These are phyloP conservation scores for Carpinus viminea DNA, from an alignment of 306 rosid species.

Conservation along the genomic window DNA sequence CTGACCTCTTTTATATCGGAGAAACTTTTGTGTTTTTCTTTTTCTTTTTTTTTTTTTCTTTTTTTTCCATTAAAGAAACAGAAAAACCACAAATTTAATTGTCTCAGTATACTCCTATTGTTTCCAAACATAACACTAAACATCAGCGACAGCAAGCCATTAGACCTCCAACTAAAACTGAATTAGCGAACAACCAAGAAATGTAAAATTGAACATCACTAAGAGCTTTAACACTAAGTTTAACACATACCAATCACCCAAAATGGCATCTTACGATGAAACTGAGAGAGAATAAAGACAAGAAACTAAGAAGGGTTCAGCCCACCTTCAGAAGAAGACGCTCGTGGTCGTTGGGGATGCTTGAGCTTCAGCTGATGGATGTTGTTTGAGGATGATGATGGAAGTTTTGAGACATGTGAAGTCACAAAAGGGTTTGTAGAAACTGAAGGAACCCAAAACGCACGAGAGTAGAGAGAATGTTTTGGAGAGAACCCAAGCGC, in stretches of 20 bases:
- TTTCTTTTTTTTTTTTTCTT: not conserved
- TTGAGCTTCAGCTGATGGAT: slow-evolving; percentile 45
- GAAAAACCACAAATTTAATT: not conserved
- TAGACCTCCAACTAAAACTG: slow-evolving; percentile 3
- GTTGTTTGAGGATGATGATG: slow-evolving; percentile 27
- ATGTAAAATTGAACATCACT: not conserved
- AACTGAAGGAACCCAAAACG: slow-evolving; percentile 20
- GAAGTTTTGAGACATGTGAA: slow-evolving; percentile 21
- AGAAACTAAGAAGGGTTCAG: slow-evolving; percentile 20
- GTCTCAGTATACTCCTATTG: not conserved
- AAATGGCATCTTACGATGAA: slow-evolving; percentile 12
- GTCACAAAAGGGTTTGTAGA: slow-evolving; percentile 9
- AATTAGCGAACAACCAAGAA: not conserved
- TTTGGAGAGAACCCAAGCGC: slow-evolving; percentile 34
- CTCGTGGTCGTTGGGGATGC: slow-evolving; percentile 28
- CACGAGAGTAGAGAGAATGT: slow-evolving; percentile 27
- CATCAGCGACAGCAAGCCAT: slow-evolving; percentile 6
- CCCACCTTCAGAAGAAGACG: slow-evolving; percentile 59
- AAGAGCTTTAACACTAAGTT: not conserved
- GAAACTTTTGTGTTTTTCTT: too few relatives aligned
- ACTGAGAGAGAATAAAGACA: slow-evolving; percentile 12
- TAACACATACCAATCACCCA: slow-evolving; percentile 14
- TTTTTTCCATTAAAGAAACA: not conserved
- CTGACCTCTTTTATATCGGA: not conserved
- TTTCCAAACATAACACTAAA: not conserved